Evolutionary conservation across 495 filamentous ascomycete species (phyloP), one percentile per base, ranked within the genome.

Genomic region (Penicillium canariense): DNA sequence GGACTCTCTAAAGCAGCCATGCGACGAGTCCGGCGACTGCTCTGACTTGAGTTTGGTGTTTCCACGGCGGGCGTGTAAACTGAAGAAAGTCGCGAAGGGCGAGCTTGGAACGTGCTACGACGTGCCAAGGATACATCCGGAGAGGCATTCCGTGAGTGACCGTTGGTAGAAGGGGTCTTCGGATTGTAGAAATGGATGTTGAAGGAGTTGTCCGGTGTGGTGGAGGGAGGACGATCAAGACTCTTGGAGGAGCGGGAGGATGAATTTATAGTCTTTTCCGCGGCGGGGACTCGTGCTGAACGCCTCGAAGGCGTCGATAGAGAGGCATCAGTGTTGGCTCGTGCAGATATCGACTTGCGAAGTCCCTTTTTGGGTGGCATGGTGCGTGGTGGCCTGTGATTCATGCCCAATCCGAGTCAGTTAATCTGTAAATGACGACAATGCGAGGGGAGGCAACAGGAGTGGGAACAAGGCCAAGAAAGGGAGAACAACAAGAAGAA

Each of bases 351-450:
- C 20, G 62, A 61, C 23, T 60, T 68, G 43, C 62, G 62, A 18
- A 9, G 20, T n/a, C 40, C 62, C 51, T 55, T 67, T 48, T 63
- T 63, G 36, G 65, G 55, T 22, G 65, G 48, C 65, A 68, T 68
- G 7, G 31, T 63, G 42, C 52, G 44, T 54, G 54, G 53, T 26
- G 38, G 40, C 61, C 43, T 46, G n/a, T 56, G 50, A 23, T 38
- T 32, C 15, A 23, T 30, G 14, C 48, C 26, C 44, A 18, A 38
- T 20, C 28, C 10, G 23, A 39, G 43, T 48, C 25, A 44, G 52
- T 46, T 25, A 22, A 42, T 25, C 18, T 11, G 51, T 51, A 23
- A 56, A 50, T 26, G 46, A 40, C 18, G 52, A 22, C 12, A 46
- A 59, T 48, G 31, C 22, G 44, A 53, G 18, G 22, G 45, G 9